Evolutionary conservation across 768 basidiomycete species (phyloP).

Genomic region (Lactarius indigo): DNA sequence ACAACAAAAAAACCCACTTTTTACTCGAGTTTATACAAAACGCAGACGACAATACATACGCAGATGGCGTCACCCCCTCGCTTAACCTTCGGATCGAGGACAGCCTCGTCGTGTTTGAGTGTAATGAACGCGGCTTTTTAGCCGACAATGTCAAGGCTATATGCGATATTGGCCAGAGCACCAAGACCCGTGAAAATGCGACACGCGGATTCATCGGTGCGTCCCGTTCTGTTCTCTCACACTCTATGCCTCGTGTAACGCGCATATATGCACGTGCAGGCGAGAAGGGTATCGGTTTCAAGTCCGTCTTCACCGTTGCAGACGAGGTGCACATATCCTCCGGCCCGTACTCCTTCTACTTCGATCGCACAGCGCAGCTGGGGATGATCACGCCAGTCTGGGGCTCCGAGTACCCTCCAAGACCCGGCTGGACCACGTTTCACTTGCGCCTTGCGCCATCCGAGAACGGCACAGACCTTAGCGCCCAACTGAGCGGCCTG

Average conservation of each 20-base stretch:
- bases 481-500: conserved; percentile 21
- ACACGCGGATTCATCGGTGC: conserved; percentile 24
- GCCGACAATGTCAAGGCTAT: conserved; percentile 28
- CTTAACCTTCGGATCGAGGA: conserved; percentile 22
- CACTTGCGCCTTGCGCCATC: conserved; percentile 21
- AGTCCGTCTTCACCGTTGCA: conserved; percentile 32
- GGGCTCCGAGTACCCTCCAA: not conserved
- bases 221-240: not conserved
- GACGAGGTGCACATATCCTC: conserved; percentile 28
- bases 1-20: conserved; percentile 31
- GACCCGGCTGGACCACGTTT: conserved; percentile 29
- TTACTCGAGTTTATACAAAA: conserved; percentile 32
- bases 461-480: conserved; percentile 17
- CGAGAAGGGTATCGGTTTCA: conserved; percentile 34
- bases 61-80: conserved; percentile 9
- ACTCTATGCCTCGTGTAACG: not conserved
- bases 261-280: conserved; percentile 22
- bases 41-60: conserved; percentile 30
- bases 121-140: conserved; percentile 30
- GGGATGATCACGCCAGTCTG: conserved; percentile 31
- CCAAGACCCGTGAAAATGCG: conserved; percentile 23
- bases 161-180: conserved; percentile 31
- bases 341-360: conserved; percentile 26
- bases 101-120: conserved; percentile 20
- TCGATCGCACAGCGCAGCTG: conserved; percentile 22